Conservation (phyloP, 306 rosid genomes). For the Cucumis cinereus region DNA sequence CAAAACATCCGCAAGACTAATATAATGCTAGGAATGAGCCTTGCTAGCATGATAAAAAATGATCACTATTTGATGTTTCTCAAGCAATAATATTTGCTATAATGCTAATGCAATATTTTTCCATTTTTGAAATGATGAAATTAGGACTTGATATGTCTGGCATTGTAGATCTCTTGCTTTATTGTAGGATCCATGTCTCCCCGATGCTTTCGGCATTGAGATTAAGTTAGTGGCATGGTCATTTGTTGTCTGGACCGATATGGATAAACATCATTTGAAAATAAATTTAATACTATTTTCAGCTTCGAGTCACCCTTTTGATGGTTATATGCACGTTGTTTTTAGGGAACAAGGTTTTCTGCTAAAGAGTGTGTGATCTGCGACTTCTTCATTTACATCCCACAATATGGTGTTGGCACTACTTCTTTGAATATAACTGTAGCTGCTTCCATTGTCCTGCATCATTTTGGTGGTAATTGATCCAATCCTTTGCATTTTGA, state of each 20-base stretch:
- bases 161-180: not conserved
- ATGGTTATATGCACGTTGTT: not conserved
- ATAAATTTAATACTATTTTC: not conserved
- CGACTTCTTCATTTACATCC: conserved; percentile 85
- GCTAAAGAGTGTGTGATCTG: conserved; percentile 75
- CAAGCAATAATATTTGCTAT: not conserved
- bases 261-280: not conserved
- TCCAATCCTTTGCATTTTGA: not conserved
- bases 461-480: conserved; percentile 76
- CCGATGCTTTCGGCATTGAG: not conserved
- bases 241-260: not conserved
- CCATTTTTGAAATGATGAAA: not conserved
- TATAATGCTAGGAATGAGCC: not conserved
- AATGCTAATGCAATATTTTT: not conserved
- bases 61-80: not conserved
- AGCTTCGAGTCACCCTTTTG: not conserved
- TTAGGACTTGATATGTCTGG: not conserved
- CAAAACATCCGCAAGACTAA: not conserved
- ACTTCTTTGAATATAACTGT: conserved; percentile 89
- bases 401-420: conserved; percentile 82
- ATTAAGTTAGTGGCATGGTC: not conserved
- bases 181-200: not conserved
- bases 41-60: not conserved
- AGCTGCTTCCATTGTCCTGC: conserved; percentile 86
- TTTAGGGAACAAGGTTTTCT: conserved; percentile 80